Evolutionary conservation across 2,329 filamentous ascomycete genomes (phyloP).

Genomic region (Chalaropsis thielavioides): DNA sequence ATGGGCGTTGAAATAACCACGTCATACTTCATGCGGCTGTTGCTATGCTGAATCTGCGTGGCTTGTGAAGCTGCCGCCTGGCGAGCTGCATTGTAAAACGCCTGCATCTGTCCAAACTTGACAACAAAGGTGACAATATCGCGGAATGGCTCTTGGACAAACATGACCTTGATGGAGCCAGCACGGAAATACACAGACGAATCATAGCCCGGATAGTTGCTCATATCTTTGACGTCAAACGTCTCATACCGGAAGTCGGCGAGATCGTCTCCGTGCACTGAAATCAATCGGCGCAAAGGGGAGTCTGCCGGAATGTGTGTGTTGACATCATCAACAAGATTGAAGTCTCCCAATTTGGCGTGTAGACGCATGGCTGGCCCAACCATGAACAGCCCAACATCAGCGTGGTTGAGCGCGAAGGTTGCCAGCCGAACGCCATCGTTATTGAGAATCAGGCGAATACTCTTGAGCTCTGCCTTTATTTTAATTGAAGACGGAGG

Average conservation of each 20-base stretch:
- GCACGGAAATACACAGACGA: slow-evolving; percentile 81
- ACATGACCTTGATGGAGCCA: slow-evolving; percentile 92
- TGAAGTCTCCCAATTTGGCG: slow-evolving; percentile 74
- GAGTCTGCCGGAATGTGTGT: slow-evolving; percentile 72
- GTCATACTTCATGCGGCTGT: slow-evolving; percentile 85
- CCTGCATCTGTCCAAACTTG: slow-evolving; percentile 99
- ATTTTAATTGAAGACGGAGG: slow-evolving; percentile 65
- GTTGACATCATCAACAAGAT: slow-evolving; percentile 85
- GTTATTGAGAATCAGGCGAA: slow-evolving; percentile 89
- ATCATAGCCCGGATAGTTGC: slow-evolving; percentile 84
- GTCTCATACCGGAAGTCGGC: slow-evolving; percentile 97
- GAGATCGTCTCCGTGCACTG: slow-evolving; percentile 88
- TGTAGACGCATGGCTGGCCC: slow-evolving; percentile 78
- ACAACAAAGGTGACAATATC: slow-evolving; percentile 97
- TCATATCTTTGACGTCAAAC: slow-evolving; percentile 56
- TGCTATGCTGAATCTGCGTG: slow-evolving; percentile 80
- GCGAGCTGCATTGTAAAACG: slow-evolving; percentile 90
- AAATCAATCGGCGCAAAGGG: slow-evolving; percentile 70
- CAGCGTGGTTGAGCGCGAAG: slow-evolving; percentile 78
- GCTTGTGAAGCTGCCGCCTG: slow-evolving; percentile 90
- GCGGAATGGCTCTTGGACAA: slow-evolving; percentile 89
- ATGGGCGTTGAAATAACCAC: slow-evolving; percentile 90
- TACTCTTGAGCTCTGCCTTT: slow-evolving; percentile 84
- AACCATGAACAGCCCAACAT: slow-evolving; percentile 77
- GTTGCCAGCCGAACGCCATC: slow-evolving; percentile 92